Conservation (phyloP, 768 basidiomycete species). For the Lactifluus pinguis region DNA sequence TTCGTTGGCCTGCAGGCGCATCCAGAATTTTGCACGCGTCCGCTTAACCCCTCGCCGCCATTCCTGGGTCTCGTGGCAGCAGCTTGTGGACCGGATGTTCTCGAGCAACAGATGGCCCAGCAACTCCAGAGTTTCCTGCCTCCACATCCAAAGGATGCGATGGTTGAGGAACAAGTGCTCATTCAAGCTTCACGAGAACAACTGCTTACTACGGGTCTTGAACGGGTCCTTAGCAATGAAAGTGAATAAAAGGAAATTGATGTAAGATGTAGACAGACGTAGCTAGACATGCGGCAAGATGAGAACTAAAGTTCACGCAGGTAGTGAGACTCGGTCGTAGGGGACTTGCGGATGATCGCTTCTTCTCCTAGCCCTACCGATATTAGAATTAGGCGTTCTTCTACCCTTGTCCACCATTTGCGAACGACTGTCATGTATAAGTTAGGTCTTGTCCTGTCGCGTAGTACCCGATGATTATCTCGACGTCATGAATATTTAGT, state of each 20-base stretch:
- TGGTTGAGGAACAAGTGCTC: constrained; percentile 60
- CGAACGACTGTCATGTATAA: too few species aligned
- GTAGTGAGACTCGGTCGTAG: too few species aligned
- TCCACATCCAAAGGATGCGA: constrained; percentile 66
- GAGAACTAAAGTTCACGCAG: too few species aligned
- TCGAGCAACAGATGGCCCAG: constrained; percentile 63
- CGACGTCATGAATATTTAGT: too few species aligned
- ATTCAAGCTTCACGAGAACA: constrained; percentile 28
- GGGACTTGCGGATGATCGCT: too few species aligned
- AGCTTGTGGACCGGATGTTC: constrained; percentile 41
- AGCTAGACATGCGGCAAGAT: too few species aligned
- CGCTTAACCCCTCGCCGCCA: constrained; percentile 92
- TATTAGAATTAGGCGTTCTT: too few species aligned
- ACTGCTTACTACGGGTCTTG: constrained; percentile 4
- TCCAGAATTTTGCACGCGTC: constrained; percentile 97
- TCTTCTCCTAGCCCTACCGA: too few species aligned
- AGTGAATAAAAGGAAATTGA: not conserved
- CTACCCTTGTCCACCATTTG: too few species aligned
- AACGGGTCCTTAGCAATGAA: constrained; percentile 14
- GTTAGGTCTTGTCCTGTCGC: too few species aligned
- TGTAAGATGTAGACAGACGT: too few species aligned
- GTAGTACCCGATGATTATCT: too few species aligned
- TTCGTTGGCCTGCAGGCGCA: constrained; percentile 94
- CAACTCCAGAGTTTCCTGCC: constrained; percentile 58
- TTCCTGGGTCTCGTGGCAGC: constrained; percentile 96